A percentile compares a stretch with the other conserved stretches of the same genome.
Evolutionary conservation across 768 basidiomycete species (phyloP).

Genomic region (Mycena rosella): DNA sequence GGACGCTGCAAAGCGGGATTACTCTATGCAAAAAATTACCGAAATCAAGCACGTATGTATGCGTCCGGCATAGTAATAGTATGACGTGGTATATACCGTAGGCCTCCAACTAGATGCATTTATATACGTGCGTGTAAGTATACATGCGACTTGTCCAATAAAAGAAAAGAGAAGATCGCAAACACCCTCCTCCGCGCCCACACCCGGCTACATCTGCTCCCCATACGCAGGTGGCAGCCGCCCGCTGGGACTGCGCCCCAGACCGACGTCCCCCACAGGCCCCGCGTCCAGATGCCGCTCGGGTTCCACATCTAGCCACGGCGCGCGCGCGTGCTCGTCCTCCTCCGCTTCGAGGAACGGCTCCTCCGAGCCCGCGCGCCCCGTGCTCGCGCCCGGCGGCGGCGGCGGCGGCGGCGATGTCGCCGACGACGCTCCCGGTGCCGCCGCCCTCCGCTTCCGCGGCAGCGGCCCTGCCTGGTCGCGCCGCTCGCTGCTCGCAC

Average conservation of each 20-base stretch:
- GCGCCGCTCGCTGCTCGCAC: slow-evolving; percentile 2
- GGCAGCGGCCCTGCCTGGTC: slow-evolving; percentile 35
- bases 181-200: neutral
- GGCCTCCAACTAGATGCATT: too few species aligned
- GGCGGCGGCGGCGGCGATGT: neutral
- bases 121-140: too few species aligned
- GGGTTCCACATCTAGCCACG: neutral
- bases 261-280: slow-evolving; percentile 27
- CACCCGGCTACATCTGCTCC: slow-evolving; percentile 16
- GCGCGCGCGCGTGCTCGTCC: neutral
- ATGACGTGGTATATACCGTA: too few species aligned
- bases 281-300: slow-evolving; percentile 40
- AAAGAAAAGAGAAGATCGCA: neutral
- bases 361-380: slow-evolving; percentile 30
- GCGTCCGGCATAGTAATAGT: too few species aligned
- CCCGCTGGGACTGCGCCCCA: slow-evolving; percentile 36
- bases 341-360: slow-evolving; percentile 27
- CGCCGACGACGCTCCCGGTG: too few species aligned
- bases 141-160: too few species aligned
- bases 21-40: too few species aligned
- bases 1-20: too few species aligned
- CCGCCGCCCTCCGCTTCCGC: slow-evolving; percentile 18
- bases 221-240: slow-evolving; percentile 43
- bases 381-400: neutral
- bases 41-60: too few species aligned